Base-by-base conservation (phyloP, 345 rosid species). In the Eucalyptus polybractea region DNA sequence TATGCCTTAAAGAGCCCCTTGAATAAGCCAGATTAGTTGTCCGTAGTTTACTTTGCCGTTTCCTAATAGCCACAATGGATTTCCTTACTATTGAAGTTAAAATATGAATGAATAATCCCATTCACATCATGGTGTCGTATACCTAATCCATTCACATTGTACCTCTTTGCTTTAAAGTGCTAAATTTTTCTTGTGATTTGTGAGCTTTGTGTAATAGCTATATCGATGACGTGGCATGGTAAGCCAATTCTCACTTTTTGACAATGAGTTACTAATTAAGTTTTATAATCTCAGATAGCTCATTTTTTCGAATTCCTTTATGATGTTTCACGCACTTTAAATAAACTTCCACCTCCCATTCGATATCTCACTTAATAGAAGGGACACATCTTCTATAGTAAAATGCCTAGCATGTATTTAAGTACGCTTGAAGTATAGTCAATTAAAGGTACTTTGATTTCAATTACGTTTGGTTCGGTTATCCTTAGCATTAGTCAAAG, bases 231-330 rank as follows among this genome's bases (percentile, higher is more conserved):
- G 24, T 53, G 10, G 56, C 24, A 53, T 3, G 4, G 1, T 53
- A 53, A 53, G 56, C 24, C 56, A 53, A 53, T 3, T 53, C 56
- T 53, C 56, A 56, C 60, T 56, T 56, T 56, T 22, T 56, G 60
- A 56, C 6, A 8, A 56, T 2, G 12, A 22, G 6, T 56, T 4
- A 56, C 1, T 56, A 3, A 22, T 54, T 0, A 56, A 56, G 27
- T 56, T 56, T 56, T 22, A 56, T 56, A 56, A 22, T 56, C 60
- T 56, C 1, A 56, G 1, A 56, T 56, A 56, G 27, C 60, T 22
- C 8, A 56, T 56, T 56, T 56, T 56, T 56, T 56, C 3, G 17
- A 22, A 56, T 56, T 5, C 27, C 27, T 56, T 56, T 22, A 22
- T 56, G 60, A 56, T 22, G 60, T 56, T 4, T 3, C 4, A 4